Evolutionary conservation across 2,329 filamentous ascomycete species (phyloP).

Genomic region (Onygenales sp.): DNA sequence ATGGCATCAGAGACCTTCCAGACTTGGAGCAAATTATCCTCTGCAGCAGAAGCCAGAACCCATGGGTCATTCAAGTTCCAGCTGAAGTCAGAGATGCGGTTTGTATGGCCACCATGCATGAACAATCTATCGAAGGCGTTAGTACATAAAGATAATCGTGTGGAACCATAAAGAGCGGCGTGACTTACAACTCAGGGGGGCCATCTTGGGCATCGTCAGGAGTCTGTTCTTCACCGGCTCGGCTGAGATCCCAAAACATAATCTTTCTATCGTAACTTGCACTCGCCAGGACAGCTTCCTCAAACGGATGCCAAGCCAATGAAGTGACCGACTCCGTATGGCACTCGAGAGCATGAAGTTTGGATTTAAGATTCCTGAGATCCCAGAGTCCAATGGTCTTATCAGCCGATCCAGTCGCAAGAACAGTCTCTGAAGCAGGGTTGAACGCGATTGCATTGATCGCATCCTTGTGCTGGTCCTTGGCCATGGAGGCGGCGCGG

Average conservation of each 20-base stretch:
- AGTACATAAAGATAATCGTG: background rate
- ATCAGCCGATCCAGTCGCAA: conserved; percentile 90
- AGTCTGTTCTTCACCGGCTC: conserved; percentile 86
- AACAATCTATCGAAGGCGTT: conserved; percentile 55
- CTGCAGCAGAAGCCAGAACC: conserved; percentile 89
- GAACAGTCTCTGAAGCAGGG: conserved; percentile 75
- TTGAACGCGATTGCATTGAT: conserved; percentile 97
- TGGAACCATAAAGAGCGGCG: background rate
- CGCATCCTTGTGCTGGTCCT: conserved; percentile 74
- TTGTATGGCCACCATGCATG: conserved; percentile 98
- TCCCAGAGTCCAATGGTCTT: conserved; percentile 96
- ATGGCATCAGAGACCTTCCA: conserved; percentile 82
- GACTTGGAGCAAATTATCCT: conserved; percentile 93
- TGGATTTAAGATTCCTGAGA: conserved; percentile 78
- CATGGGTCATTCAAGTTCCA: conserved; percentile 97
- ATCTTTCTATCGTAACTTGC: conserved; percentile 88
- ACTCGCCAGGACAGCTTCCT: conserved; percentile 79
- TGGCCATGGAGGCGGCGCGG: conserved; percentile 58
- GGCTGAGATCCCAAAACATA: conserved; percentile 91
- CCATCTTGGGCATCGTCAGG: conserved; percentile 94
- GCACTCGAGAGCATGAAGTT: conserved; percentile 80
- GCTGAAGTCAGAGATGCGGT: conserved; percentile 90
- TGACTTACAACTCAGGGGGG: conserved; percentile 76
- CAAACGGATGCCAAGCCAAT: conserved; percentile 86
- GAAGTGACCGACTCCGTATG: conserved; percentile 87